These are phyloP conservation scores for Nannizziopsis barbatae DNA, from an alignment of 2,329 filamentous ascomycete species.

Conservation along the genomic window DNA sequence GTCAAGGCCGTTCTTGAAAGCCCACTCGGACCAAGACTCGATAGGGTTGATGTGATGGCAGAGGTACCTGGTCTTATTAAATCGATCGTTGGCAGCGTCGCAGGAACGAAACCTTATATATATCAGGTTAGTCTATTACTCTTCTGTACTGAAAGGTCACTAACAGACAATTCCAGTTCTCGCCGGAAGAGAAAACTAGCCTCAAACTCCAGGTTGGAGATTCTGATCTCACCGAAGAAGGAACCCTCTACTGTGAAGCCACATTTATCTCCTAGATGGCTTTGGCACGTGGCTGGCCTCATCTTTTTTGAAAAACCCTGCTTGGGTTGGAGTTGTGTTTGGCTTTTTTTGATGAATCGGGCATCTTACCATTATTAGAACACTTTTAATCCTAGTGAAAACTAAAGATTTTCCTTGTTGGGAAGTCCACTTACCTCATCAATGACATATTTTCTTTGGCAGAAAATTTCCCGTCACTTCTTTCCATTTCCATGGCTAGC, in stretches of 20 bases:
- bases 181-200: conserved; percentile 52
- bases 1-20: conserved; percentile 61
- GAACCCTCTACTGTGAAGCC: conserved; percentile 72
- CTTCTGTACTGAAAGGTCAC: neutral
- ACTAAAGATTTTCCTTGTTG: neutral
- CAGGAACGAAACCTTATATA: conserved; percentile 92
- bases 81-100: conserved; percentile 75
- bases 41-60: conserved; percentile 90
- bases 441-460: conserved; percentile 2
- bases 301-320: conserved; percentile 2
- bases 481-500: neutral
- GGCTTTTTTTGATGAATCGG: neutral
- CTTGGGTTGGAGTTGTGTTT: conserved; percentile 16
- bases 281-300: neutral
- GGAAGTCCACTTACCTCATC: conserved; percentile 1
- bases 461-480: neutral
- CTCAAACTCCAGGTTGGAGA: conserved; percentile 80
- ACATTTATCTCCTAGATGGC: conserved; percentile 71
- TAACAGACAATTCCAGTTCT: conserved; percentile 48
- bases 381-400: conserved; percentile 9
- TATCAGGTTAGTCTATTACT: conserved; percentile 58
- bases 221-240: conserved; percentile 65
- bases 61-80: conserved; percentile 95
- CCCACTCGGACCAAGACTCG: conserved; percentile 55
- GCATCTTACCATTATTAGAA: conserved; percentile 6